Evolutionary conservation across 306 rosid species (phyloP).

Genomic region (Dicorynia guianensis): DNA sequence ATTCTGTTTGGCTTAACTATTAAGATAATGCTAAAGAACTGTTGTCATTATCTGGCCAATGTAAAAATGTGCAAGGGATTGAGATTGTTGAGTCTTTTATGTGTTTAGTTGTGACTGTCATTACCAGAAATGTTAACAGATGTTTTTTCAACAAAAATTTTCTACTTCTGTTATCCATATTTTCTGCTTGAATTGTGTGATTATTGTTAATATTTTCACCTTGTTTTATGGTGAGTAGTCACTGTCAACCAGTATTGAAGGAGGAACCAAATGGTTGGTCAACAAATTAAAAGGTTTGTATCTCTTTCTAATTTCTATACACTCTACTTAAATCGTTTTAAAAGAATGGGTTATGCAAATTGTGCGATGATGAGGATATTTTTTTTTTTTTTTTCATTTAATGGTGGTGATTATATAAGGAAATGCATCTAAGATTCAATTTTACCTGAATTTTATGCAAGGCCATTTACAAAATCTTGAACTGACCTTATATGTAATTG

Average conservation of each 20-base stretch:
- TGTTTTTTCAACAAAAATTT: not conserved
- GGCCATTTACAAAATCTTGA: not conserved
- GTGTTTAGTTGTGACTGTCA: not conserved
- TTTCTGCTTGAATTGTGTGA: constrained; percentile 7
- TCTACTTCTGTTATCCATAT: not conserved
- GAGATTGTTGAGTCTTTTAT: constrained; percentile 4
- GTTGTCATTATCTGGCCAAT: not conserved
- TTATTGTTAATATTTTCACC: constrained; percentile 40
- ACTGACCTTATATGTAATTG: too few relatives aligned
- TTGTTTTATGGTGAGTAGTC: constrained; percentile 56
- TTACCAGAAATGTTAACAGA: constrained; percentile 4
- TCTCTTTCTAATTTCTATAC: constrained; percentile 15
- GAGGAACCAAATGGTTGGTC: constrained; percentile 87
- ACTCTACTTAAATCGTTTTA: constrained; percentile 3
- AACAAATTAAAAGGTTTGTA: constrained; percentile 82
- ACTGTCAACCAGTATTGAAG: constrained; percentile 68
- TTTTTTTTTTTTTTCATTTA: not conserved
- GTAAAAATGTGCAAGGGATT: not conserved
- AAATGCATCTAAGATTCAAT: not conserved
- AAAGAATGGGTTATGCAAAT: constrained; percentile 15
- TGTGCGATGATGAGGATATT: not conserved
- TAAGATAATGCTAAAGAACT: not conserved
- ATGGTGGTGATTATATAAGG: not conserved
- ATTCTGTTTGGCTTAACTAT: not conserved
- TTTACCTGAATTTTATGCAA: not conserved